These are phyloP conservation scores for Suillus tomentosus DNA, from an alignment of 768 basidiomycete species.

Conservation along the genomic window DNA sequence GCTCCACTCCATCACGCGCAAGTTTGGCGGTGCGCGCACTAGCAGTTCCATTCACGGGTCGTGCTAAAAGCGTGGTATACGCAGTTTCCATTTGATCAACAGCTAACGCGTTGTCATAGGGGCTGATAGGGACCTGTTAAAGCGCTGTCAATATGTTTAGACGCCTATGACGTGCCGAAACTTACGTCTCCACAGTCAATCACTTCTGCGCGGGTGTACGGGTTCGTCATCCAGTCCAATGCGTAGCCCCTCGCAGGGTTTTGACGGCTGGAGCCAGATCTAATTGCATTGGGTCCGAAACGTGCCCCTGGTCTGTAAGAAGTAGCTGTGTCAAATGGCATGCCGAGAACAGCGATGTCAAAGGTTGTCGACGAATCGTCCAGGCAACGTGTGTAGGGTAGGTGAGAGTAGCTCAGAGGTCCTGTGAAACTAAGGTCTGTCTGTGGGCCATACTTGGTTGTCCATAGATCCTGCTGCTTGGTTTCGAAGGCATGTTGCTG, in stretches of 20 bases:
- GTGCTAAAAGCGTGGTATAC: conserved; percentile 64
- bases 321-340: conserved; percentile 70
- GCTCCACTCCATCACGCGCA: conserved; percentile 53
- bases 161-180: neutral
- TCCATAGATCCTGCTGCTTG: conserved; percentile 44
- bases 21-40: conserved; percentile 22
- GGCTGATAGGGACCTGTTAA: conserved; percentile 63
- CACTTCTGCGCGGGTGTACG: conserved; percentile 56
- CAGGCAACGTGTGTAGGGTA: conserved; percentile 70
- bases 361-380: conserved; percentile 52
- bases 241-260: conserved; percentile 58
- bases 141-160: neutral
- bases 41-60: conserved; percentile 38
- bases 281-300: conserved; percentile 79
- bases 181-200: conserved; percentile 82
- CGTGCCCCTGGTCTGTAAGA: conserved; percentile 60
- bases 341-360: conserved; percentile 74
- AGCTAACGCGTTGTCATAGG: conserved; percentile 76
- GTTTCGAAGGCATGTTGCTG: conserved; percentile 10
- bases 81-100: conserved; percentile 82
- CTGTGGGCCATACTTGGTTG: conserved; percentile 64
- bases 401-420: conserved; percentile 74
- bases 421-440: conserved; percentile 71
- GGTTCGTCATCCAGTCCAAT: conserved; percentile 62
- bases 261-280: conserved; percentile 67